Conservation (phyloP, 1,139 yeast genomes). For the Yamadazyma sp. region DNA sequence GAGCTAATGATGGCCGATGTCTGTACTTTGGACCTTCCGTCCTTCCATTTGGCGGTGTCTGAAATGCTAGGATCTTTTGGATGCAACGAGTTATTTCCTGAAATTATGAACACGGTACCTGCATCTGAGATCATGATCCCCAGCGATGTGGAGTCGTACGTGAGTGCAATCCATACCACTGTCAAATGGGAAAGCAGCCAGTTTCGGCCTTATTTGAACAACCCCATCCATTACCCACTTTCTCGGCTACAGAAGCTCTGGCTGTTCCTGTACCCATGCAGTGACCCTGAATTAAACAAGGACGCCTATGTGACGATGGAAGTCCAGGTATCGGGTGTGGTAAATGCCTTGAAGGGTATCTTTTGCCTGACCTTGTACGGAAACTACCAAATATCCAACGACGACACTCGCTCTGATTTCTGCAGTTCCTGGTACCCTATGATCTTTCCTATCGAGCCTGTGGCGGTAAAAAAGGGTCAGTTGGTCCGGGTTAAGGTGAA, state of each 20-base stretch:
- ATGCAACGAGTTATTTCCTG: slow-evolving; percentile 88
- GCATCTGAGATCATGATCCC: slow-evolving; percentile 58
- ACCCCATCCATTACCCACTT: slow-evolving; percentile 48
- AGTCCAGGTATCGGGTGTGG: slow-evolving; percentile 12
- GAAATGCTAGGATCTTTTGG: slow-evolving; percentile 90
- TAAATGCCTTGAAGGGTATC: slow-evolving; percentile 77
- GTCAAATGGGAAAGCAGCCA: too few species aligned
- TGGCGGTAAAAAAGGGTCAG: slow-evolving; percentile 42
- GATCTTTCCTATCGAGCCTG: slow-evolving; percentile 65
- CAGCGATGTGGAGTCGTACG: slow-evolving; percentile 51
- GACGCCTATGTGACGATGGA: background rate
- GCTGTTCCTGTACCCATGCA: slow-evolving; percentile 52
- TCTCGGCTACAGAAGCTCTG: slow-evolving; percentile 47
- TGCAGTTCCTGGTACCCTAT: slow-evolving; percentile 65
- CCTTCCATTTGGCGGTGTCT: slow-evolving; percentile 62
- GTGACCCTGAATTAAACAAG: background rate
- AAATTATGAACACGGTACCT: slow-evolving; percentile 42
- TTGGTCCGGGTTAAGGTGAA: slow-evolving; percentile 10
- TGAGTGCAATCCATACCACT: slow-evolving; percentile 58
- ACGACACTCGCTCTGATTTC: slow-evolving; percentile 18
- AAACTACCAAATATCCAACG: slow-evolving; percentile 27
- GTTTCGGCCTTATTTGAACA: slow-evolving; percentile 66
- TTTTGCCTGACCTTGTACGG: slow-evolving; percentile 68
- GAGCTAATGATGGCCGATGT: slow-evolving; percentile 57
- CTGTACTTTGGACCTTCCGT: slow-evolving; percentile 40